Evolutionary conservation across 768 basidiomycete genomes (phyloP), one percentile per base, ranked within the genome.

Genomic region (Mycena chlorophos): DNA sequence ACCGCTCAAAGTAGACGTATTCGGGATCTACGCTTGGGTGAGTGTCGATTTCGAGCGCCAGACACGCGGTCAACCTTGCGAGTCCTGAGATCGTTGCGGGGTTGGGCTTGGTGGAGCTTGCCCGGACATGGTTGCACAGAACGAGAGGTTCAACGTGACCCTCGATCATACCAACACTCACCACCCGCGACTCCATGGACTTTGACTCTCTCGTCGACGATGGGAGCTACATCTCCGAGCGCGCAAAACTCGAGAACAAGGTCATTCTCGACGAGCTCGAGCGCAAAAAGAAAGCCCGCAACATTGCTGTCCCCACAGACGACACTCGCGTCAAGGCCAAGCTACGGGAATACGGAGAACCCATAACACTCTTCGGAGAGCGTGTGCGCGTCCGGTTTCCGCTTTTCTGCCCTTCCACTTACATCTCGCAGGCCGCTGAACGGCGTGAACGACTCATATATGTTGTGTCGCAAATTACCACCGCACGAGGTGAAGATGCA

Each of bases 331-430:
- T 99, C 65, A 89, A 89, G 68, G 86, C 88, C 34, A 80, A 91
- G 54, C 78, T 99, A 55, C 80, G 97, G 54, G 93, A 96, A 73
- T 87, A 97, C 63, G 95, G 93, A 34, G 93, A 99, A 70, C 97
- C 97, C 34, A 95, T 98, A 66, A 98, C 95, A 4, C 80, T 98
- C 25, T 99, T 98, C 64, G 97, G 95, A 60, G 97, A 98, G 82
- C 87, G 94, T 56, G 94, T 97, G 67, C 70, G 92, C 84, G n/a
- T 3, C 25, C 29, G 27, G 40, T 22, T 40, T 25, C 26, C 52
- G 39, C 58, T 61, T 39, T 26, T 13, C 13, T 25, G 17, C 13
- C 23, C 20, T 17, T 46, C 53, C 37, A 54, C 25, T 8, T 10
- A 14, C n/a, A n/a, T n/a, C n/a, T n/a, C 27, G 60, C 69, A 98